Base-by-base conservation (phyloP, 2,329 filamentous ascomycete genomes). In the Fusarium sp. region DNA sequence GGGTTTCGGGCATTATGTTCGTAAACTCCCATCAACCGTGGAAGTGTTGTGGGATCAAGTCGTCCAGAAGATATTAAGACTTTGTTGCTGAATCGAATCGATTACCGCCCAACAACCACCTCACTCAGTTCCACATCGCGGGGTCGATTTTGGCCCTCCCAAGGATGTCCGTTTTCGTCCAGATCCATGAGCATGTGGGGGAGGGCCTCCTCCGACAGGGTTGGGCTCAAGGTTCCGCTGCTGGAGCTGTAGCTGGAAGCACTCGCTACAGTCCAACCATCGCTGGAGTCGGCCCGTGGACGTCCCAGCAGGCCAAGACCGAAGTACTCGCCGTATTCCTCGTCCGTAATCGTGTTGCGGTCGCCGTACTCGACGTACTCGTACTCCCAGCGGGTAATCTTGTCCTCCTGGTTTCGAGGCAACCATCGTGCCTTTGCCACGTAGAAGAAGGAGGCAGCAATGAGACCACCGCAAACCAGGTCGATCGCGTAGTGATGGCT, bases 401-500 rank as follows among this genome's bases (percentile, higher is more conserved):
- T 97, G 80, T 93, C 93, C 56, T 86, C 80, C 79, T 97, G 95
- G 64, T 92, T 85, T 65, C 91, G 89, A 4, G 95, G 94, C 44
- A 98, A 81, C 83, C 93, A 97, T 64, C 90, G 89, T 42, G 90
- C 87, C 77, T 92, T 92, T 61, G 91, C 88, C 66, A 93, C 88
- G 81, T 95, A 97, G 84, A 93, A 98, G 63, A 91, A 89, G 55
- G 91, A 83, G 11, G 90, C 90, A 23, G 93, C 91, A 64, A 93
- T 84, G 65, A 97, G 84, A 77, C 91, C 93, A 72, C 95, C 95
- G 34, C 88, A 93, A 25, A 97, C 93, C 55, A 98, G 85, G 79
- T 98, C 95, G 40, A 98, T 91, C 31, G 94, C 95, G 78, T 98
- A 98, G 82, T 98, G 95, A 81, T 98, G 95, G 76, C 93, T 96